Evolutionary conservation across 805 yeast species (phyloP).

Genomic region (Kazachstania viticola): DNA sequence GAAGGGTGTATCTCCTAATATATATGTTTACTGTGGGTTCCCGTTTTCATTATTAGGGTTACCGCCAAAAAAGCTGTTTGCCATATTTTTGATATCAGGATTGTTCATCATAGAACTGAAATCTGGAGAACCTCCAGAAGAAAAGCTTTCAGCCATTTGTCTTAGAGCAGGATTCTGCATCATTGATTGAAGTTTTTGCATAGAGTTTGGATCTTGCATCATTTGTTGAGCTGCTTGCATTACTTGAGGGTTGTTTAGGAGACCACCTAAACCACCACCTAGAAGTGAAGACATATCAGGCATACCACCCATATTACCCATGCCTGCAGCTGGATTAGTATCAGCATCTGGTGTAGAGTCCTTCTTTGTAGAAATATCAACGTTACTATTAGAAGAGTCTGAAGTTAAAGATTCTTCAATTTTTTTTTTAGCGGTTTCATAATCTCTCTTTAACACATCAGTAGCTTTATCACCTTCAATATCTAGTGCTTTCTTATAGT

Average conservation of each 20-base stretch:
- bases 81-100: constrained; percentile 66
- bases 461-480: constrained; percentile 77
- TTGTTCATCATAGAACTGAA: constrained; percentile 66
- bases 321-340: constrained; percentile 18
- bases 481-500: constrained; percentile 79
- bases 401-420: constrained; percentile 61
- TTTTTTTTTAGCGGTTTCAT: constrained; percentile 83
- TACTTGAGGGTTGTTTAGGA: constrained; percentile 85
- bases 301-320: constrained; percentile 38
- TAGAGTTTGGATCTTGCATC: constrained; percentile 77
- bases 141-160: constrained; percentile 73
- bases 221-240: constrained; percentile 80
- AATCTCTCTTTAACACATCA: constrained; percentile 86
- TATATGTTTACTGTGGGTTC: no score
- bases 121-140: constrained; percentile 51
- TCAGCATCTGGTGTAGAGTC: constrained; percentile 12
- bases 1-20: neutral
- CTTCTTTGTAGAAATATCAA: constrained; percentile 16
- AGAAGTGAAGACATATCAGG: constrained; percentile 66
- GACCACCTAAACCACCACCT: constrained; percentile 52
- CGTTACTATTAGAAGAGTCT: no score
- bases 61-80: constrained; percentile 56
- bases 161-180: constrained; percentile 72
- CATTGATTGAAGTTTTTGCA: constrained; percentile 52
- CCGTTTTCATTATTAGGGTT: constrained; percentile 4